Evolutionary conservation across 768 basidiomycete genomes (phyloP), one percentile per base, ranked within the genome.

Genomic region (Hygrocybe punicea): DNA sequence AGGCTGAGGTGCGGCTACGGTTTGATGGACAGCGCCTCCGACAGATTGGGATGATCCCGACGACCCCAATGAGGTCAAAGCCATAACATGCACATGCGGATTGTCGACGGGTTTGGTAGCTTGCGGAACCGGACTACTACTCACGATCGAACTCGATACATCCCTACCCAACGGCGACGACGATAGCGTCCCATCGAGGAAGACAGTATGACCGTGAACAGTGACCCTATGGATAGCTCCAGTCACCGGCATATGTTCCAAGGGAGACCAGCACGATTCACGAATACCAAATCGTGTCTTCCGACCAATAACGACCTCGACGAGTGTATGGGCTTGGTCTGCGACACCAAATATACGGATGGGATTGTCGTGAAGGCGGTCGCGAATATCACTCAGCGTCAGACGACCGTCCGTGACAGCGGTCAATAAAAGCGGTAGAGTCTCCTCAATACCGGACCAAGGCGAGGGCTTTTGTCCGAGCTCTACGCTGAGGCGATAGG

Each of bases 231-330:
- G 93, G 34, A 98, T 82, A 29, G 84, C 80, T 39, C 93, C 95
- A 2, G 83, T 74, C 17, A 92, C 78, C 0, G 75, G 69, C 14
- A 68, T 79, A 21, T 82, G 80, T 14, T 84, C 80, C 37, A 98
- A 72, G 6, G 96, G 93, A 14, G 96, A 96, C 96, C 96, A 99
- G 51, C 76, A 76, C 19, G 72, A 71, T 6, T 73, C 65, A 21
- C 77, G 76, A 53, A 74, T 71, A 13, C 67, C 69, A 69, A 91
- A 91, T 42, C 76, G 73, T 17, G 81, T 77, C 56, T 78, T 80
- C 51, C 97, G 84, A 56, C 91, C 90, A 24, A 97, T 76, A 60
- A 95, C 91, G 45, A 99, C 91, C 67, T 99, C 97, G 36, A 97
- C 91, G 60, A 87, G 88, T 1, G 94, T 93, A 58, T 92, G 82